Percentiles rank a stretch among this genome's conserved stretches.
Evolutionary conservation across 257 asterid species (phyloP).

Genomic region (Gardenia jasminoides): DNA sequence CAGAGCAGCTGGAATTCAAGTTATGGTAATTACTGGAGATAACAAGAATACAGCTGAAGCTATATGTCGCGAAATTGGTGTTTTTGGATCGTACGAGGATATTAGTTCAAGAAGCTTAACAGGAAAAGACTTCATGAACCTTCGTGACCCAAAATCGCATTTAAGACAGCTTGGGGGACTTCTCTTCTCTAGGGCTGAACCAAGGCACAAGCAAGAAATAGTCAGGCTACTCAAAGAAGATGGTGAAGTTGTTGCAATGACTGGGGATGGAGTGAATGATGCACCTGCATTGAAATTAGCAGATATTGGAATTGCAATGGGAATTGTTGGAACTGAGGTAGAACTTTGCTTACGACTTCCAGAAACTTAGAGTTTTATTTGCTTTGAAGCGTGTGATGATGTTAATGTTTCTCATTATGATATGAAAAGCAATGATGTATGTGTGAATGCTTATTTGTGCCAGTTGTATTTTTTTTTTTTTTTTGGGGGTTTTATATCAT

Average conservation of each 20-base stretch:
- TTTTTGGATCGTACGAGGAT: conserved; percentile 74
- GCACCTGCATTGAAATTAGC: conserved; percentile 96
- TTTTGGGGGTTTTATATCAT: no score
- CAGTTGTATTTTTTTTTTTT: background rate
- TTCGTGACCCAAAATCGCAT: conserved; percentile 51
- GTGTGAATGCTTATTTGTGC: background rate
- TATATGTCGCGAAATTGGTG: conserved; percentile 93
- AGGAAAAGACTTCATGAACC: conserved; percentile 86
- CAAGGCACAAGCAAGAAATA: conserved; percentile 95
- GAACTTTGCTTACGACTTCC: background rate
- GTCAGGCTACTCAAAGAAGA: conserved; percentile 94
- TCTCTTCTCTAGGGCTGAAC: conserved; percentile 99
- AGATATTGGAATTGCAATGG: conserved; percentile 99
- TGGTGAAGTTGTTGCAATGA: conserved; percentile 99
- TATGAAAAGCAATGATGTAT: background rate
- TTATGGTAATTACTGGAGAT: conserved; percentile 98
- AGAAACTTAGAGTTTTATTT: background rate
- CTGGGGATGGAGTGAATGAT: conserved; percentile 99
- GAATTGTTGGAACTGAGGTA: conserved; percentile 97
- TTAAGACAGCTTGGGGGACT: conserved; percentile 81
- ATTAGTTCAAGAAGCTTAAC: conserved; percentile 76
- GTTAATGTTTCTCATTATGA: background rate
- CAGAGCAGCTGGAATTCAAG: conserved; percentile 95
- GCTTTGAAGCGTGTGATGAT: background rate
- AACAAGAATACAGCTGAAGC: conserved; percentile 97